phyloP scores from a whole-genome alignment of 768 basidiomycete species.

The Boletus eberwhitei region DNA sequence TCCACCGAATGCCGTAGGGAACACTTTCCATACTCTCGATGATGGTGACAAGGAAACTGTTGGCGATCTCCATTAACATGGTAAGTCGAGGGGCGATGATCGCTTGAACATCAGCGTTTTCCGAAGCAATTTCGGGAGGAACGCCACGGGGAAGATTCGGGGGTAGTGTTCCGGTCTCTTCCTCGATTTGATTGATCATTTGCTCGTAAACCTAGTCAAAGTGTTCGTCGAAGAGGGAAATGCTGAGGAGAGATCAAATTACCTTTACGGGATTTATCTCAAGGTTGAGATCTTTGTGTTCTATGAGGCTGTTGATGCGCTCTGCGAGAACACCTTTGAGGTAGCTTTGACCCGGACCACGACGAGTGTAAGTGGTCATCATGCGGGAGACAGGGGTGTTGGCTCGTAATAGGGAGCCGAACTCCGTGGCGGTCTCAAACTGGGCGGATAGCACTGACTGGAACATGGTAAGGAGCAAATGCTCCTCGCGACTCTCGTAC shows the following conservation, averaged over 20 bases:
- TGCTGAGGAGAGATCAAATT: conserved; percentile 2
- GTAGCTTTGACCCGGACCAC: conserved; percentile 97
- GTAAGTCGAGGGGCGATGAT: conserved; percentile 96
- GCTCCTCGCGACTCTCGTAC: conserved; percentile 97
- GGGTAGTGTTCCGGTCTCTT: conserved; percentile 91
- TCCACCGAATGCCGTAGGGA: conserved; percentile 99
- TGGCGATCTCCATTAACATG: conserved; percentile 99
- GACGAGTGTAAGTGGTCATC: conserved; percentile 99
- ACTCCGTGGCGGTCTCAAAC: conserved; percentile 98
- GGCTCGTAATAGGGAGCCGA: conserved; percentile 95
- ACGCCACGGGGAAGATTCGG: conserved; percentile 91
- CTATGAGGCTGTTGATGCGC: conserved; percentile 96
- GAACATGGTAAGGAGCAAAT: conserved; percentile 98
- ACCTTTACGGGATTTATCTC: conserved; percentile 99
- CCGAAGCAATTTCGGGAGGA: conserved; percentile 89
- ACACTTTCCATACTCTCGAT: conserved; percentile 99
- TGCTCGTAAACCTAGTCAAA: conserved; percentile 90
- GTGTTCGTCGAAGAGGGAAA: not conserved
- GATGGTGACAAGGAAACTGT: conserved; percentile 94
- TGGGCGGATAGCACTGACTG: conserved; percentile 97
- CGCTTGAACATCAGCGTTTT: conserved; percentile 93
- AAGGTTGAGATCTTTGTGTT: conserved; percentile 98
- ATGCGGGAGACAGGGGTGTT: conserved; percentile 99
- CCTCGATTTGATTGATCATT: conserved; percentile 98
- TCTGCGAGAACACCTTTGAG: conserved; percentile 97